A percentile compares a stretch with the other conserved stretches of the same genome.
phyloP scores from a whole-genome alignment of 106 monocot genomes.

The Hemerocallis citrina region DNA sequence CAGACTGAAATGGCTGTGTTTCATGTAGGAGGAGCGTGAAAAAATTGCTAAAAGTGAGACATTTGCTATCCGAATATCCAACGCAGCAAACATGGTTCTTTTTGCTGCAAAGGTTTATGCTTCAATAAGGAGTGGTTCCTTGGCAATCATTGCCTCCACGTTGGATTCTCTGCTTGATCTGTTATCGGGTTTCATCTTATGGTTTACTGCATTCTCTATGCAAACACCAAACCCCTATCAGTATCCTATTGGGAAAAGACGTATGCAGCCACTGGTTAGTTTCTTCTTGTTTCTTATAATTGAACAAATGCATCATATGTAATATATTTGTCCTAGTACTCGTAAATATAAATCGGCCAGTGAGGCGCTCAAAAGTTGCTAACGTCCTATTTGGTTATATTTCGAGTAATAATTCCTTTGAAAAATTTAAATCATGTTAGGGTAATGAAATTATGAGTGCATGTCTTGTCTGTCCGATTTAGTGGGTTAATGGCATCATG shows the following conservation, averaged over 20 bases:
- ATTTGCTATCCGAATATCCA: constrained; percentile 74
- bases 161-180: constrained; percentile 98
- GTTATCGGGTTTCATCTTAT: constrained; percentile 92
- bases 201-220: constrained; percentile 98
- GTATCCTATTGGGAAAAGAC: constrained; percentile 94
- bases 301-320: background rate
- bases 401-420: background rate
- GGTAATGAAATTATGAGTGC: background rate
- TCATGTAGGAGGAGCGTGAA: constrained; percentile 75
- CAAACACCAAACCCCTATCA: constrained; percentile 86
- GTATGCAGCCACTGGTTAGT: constrained; percentile 95
- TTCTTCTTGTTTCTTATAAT: background rate
- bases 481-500: background rate
- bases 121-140: constrained; percentile 80
- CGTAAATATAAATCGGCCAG: background rate
- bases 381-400: background rate
- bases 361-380: background rate
- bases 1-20: background rate
- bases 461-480: background rate
- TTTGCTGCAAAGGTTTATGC: constrained; percentile 98
- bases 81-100: constrained; percentile 78
- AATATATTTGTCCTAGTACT: background rate
- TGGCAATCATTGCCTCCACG: constrained; percentile 95
- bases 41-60: constrained; percentile 70
- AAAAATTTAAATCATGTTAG: background rate